phyloP scores from a whole-genome alignment of 495 filamentous ascomycete species.

The Podospora conica region DNA sequence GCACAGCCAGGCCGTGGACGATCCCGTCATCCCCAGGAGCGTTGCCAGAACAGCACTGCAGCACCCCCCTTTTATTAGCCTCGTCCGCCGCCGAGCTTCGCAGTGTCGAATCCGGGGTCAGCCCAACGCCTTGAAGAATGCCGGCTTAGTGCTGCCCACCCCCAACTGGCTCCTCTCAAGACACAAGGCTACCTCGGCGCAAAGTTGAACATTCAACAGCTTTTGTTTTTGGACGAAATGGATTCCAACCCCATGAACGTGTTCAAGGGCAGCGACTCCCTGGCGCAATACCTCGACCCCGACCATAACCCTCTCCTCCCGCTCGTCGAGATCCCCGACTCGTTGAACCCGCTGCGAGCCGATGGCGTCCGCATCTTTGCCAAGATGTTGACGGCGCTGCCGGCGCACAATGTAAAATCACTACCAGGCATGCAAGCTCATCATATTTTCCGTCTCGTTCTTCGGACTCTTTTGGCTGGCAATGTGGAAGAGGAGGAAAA shows the following conservation, averaged over 20 bases:
- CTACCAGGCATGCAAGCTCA: constrained; percentile 45
- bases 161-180: not conserved
- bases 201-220: not conserved
- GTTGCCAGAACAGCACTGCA: not conserved
- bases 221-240: not conserved
- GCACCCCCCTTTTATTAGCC: not conserved
- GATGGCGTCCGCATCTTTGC: constrained; percentile 59
- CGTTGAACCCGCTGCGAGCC: constrained; percentile 48
- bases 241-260: constrained; percentile 44
- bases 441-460: not conserved
- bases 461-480: not conserved
- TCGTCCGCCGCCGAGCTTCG: not conserved
- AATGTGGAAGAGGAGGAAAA: not conserved
- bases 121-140: not conserved
- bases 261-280: constrained; percentile 48
- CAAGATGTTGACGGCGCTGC: constrained; percentile 58
- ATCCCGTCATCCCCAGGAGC: not conserved
- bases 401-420: constrained; percentile 59
- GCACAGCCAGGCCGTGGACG: no score
- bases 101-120: not conserved
- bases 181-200: not conserved
- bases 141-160: not conserved
- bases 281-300: constrained; percentile 54
- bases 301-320: constrained; percentile 51
- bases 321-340: constrained; percentile 52